Conservation (phyloP, 2,329 filamentous ascomycete species). For the Neurospora sp. region DNA sequence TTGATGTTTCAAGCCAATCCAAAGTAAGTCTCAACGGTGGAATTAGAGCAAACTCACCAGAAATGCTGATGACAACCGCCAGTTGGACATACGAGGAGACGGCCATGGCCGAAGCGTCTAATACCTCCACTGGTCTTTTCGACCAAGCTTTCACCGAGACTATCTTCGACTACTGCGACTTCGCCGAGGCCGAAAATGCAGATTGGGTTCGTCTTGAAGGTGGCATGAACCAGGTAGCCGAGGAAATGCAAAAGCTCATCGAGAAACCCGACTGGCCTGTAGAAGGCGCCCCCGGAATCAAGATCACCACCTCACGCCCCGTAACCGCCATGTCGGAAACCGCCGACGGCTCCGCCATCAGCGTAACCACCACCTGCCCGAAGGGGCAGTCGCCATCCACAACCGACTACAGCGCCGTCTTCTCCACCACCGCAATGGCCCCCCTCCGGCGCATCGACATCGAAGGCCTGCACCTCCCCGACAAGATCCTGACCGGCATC, state of each 20-base stretch:
- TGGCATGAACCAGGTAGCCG: conserved; percentile 20
- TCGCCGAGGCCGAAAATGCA: conserved; percentile 12
- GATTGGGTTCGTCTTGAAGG: conserved; percentile 25
- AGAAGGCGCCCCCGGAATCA: background rate
- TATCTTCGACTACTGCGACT: conserved; percentile 25
- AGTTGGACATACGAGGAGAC: conserved; percentile 1
- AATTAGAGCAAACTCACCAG: background rate
- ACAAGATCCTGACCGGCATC: conserved; percentile 12
- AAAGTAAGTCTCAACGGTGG: background rate
- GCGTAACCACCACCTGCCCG: background rate
- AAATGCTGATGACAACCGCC: background rate
- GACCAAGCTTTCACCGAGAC: conserved; percentile 27
- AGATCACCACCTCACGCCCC: conserved; percentile 9
- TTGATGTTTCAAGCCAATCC: conserved; percentile 1
- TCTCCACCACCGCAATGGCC: conserved; percentile 21
- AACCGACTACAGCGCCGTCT: conserved; percentile 18
- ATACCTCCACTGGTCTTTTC: conserved; percentile 22
- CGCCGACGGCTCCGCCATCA: background rate
- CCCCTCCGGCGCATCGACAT: conserved; percentile 19
- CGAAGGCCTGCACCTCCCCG: conserved; percentile 11
- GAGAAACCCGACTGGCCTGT: conserved; percentile 1
- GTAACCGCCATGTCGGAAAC: conserved; percentile 13
- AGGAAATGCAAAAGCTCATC: conserved; percentile 20
- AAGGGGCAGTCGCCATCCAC: background rate
- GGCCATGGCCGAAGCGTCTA: background rate